Base-by-base conservation (phyloP, 2,329 filamentous ascomycete genomes). In the Diaporthe aspalathi region DNA sequence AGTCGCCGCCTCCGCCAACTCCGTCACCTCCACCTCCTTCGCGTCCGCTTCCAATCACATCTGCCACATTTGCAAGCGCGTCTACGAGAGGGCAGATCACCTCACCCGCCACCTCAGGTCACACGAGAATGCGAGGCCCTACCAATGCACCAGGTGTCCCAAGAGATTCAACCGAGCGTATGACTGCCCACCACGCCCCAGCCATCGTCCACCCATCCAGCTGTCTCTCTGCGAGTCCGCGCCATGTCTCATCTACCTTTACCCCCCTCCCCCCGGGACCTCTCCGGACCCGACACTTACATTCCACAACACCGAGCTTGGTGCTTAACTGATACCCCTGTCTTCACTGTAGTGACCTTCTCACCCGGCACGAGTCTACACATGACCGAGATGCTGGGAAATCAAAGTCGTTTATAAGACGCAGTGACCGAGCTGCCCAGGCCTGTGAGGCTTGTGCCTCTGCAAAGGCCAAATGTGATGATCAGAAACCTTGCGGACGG, bases 71-170 rank as follows among this genome's bases (percentile, higher is more conserved):
- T 78, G 77, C 70, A 75, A 74, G 63, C 72, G 77, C 16, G 76
- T 78, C 38, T 78, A 78, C 66, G 77, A 78, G 70, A 76, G 77
- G 65, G 77, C 77, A 60, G 77, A 78, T 52, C 77, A 78, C 60
- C 72, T 78, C 40, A 77, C 77, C 24, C 72, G 77, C 29, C 77
- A 78, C 49, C 71, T 78, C 35, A 76, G 76, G 60, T 78, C 77
- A 6, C 77, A 79, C 62, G 77, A 78, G 69, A 79, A 79, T 53
- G 77, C 77, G 11, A 71, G 77, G 11, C 77, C 76, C 38, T 78
- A 78, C 63, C 74, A 75, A 38, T 79, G 77, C 72, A 74, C 76
- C n/a, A 75, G 77, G 27, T 78, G 77, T 53, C 75, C 75, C 17
- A 78, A 77, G 70, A 52, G 77, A 53, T 78, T 78, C 70, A 78